Evolutionary conservation across 1,284 basidiomycete genomes (phyloP).

Genomic region (Puccinia polysora): DNA sequence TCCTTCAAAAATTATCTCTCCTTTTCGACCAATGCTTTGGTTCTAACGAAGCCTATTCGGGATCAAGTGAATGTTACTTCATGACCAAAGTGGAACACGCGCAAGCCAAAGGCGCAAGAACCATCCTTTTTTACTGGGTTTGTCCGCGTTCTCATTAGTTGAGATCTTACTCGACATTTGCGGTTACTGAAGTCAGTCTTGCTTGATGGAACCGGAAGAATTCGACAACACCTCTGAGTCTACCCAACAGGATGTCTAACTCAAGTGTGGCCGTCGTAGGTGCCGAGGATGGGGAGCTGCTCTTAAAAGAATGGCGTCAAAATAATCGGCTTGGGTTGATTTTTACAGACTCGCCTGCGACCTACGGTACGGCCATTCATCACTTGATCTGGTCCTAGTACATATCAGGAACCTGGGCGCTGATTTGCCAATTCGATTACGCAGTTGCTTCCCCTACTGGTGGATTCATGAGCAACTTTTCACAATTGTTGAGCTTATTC

Average conservation of each 20-base stretch:
- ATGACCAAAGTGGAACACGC: slow-evolving; percentile 23
- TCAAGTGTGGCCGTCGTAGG: slow-evolving; percentile 18
- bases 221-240: slow-evolving; percentile 4
- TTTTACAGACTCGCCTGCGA: slow-evolving; percentile 3
- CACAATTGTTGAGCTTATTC: slow-evolving; percentile 36
- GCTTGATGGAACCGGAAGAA: slow-evolving; percentile 23
- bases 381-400: no score
- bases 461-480: slow-evolving; percentile 44
- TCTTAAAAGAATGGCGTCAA: slow-evolving; percentile 24
- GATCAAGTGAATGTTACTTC: slow-evolving; percentile 33
- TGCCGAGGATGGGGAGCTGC: slow-evolving; percentile 6
- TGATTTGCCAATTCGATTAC: not conserved
- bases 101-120: slow-evolving; percentile 33
- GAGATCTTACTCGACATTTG: not conserved
- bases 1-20: no score
- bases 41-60: no score
- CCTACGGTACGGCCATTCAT: slow-evolving; percentile 20
- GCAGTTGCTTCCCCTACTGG: slow-evolving; percentile 42
- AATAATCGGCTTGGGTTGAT: slow-evolving; percentile 18
- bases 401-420: no score
- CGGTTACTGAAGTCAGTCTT: no score
- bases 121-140: slow-evolving; percentile 41
- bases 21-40: no score
- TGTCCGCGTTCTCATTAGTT: not conserved
- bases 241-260: slow-evolving; percentile 4